Conservation (phyloP, 1,284 basidiomycete genomes). For the Tylopilus sp. region DNA sequence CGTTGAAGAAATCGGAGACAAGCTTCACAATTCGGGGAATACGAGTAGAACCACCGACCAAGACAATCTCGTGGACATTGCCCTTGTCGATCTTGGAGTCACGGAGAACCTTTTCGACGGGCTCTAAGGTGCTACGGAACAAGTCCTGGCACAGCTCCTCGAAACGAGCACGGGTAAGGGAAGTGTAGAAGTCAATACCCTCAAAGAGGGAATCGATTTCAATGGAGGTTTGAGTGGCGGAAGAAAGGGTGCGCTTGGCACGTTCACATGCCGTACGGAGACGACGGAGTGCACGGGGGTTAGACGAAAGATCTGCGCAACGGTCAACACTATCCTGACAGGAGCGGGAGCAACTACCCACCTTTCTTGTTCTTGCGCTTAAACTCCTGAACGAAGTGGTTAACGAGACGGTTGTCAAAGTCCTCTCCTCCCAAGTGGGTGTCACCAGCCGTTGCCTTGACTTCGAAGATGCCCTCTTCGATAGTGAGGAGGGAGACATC, state of each 20-base stretch:
- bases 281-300: constrained; percentile 95
- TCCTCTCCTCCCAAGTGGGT: constrained; percentile 99
- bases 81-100: constrained; percentile 98
- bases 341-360: constrained; percentile 32
- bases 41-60: constrained; percentile 98
- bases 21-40: constrained; percentile 98
- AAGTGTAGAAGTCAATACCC: constrained; percentile 98
- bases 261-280: constrained; percentile 98
- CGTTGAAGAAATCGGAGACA: constrained; percentile 98
- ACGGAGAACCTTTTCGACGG: constrained; percentile 97
- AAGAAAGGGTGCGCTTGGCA: constrained; percentile 98
- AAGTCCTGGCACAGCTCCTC: constrained; percentile 97
- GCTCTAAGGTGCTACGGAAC: constrained; percentile 96
- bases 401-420: constrained; percentile 98
- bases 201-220: constrained; percentile 98
- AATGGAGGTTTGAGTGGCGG: constrained; percentile 94
- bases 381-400: constrained; percentile 98
- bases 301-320: constrained; percentile 75
- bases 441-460: constrained; percentile 99
- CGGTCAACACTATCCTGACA: constrained; percentile 20
- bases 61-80: constrained; percentile 94
- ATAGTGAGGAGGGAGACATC: constrained; percentile 98
- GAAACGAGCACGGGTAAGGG: constrained; percentile 97
- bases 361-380: constrained; percentile 99
- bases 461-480: constrained; percentile 98